Evolutionary conservation across 1,284 basidiomycete species (phyloP).

Genomic region (Rhodotorula sp.): DNA sequence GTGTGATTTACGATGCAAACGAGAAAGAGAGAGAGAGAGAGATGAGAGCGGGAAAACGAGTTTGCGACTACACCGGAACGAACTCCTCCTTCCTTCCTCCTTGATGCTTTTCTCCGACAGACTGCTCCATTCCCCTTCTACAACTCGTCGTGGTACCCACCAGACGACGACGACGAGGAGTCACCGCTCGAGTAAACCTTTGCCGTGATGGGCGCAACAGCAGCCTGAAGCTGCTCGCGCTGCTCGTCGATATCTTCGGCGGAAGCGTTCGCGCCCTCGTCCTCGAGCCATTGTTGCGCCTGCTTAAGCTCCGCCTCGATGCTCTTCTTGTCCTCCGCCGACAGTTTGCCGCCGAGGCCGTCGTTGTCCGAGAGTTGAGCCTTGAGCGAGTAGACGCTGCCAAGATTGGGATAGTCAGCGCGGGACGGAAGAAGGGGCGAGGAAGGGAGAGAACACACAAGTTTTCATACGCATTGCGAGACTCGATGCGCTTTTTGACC

Average conservation of each 20-base stretch:
- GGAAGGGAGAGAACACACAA: constrained; percentile 28
- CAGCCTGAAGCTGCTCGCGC: constrained; percentile 64
- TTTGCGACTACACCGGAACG: background rate
- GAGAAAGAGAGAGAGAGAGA: background rate
- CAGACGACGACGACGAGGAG: constrained; percentile 18
- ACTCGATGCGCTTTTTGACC: constrained; percentile 82
- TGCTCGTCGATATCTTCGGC: constrained; percentile 91
- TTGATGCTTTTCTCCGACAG: background rate
- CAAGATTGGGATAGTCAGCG: background rate
- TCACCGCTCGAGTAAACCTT: constrained; percentile 38
- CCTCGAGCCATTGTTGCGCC: constrained; percentile 85
- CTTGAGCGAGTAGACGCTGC: constrained; percentile 68
- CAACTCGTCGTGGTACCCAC: constrained; percentile 26
- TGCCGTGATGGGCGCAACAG: constrained; percentile 54
- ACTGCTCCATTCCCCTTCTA: constrained; percentile 1
- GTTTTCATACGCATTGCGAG: constrained; percentile 50
- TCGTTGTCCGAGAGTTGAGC: constrained; percentile 80
- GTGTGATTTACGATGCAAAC: background rate
- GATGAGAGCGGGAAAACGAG: background rate
- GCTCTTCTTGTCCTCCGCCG: constrained; percentile 79
- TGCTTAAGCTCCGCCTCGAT: constrained; percentile 80
- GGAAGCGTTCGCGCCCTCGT: constrained; percentile 69
- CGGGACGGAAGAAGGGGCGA: background rate
- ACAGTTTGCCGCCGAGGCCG: constrained; percentile 84
- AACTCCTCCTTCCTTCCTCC: background rate